phyloP scores from a whole-genome alignment of 108 stramenopile genomes.

The Schizochytrium sp. region DNA sequence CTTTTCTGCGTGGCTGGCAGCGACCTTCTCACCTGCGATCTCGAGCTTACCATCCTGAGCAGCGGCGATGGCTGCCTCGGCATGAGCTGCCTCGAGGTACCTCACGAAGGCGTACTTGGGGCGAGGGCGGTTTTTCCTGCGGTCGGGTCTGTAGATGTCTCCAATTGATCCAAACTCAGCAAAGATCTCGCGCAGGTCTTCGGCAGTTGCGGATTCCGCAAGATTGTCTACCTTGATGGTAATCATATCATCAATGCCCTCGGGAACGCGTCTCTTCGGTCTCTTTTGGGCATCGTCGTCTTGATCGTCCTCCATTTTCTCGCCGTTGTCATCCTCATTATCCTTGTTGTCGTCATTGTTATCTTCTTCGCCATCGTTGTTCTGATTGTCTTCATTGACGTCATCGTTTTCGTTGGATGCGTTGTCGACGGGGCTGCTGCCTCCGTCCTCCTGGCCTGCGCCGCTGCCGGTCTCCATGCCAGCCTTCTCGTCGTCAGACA shows the following conservation, averaged over 20 bases:
- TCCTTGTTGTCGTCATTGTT: background rate
- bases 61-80: constrained; percentile 40
- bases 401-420: background rate
- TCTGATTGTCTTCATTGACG: background rate
- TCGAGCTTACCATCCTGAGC: background rate
- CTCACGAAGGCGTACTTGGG: constrained; percentile 57
- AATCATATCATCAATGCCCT: constrained; percentile 27
- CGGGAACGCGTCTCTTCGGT: background rate
- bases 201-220: background rate
- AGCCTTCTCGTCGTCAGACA: background rate
- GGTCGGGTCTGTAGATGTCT: constrained; percentile 34
- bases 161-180: constrained; percentile 2
- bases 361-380: background rate
- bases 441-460: background rate
- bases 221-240: constrained; percentile 55
- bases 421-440: background rate
- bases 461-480: background rate
- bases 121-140: background rate
- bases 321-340: background rate
- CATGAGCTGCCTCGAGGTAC: background rate
- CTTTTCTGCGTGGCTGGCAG: background rate
- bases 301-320: background rate
- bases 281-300: background rate
- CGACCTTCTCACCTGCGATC: background rate
- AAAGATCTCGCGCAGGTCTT: constrained; percentile 18